Evolutionary conservation across 306 rosid species (phyloP), one percentile per base, ranked within the genome.

Genomic region (Aeschynomene evenia): DNA sequence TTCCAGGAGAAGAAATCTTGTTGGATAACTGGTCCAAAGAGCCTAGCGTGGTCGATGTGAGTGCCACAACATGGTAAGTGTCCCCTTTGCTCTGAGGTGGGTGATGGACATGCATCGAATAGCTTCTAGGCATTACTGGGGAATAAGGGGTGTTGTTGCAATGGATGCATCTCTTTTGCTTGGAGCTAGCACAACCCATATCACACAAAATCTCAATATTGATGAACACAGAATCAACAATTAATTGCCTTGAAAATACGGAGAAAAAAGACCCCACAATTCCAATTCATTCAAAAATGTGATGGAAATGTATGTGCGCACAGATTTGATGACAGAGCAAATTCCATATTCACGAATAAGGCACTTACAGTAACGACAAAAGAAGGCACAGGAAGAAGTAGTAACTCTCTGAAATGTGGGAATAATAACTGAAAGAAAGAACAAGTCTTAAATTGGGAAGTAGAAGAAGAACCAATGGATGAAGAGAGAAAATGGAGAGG

Each of bases 151-250:
- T 45, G 15, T 79, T 45, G 15, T 79, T 80, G 80, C 98, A 90
- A 66, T 87, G 87, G 23, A 82, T 72, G 70, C 98, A 93, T 8
- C 86, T 78, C 67, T 84, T 77, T 70, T 73, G 85, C 82, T 88
- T 93, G 0, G 98, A 89, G 72, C 68, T 85, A 4, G 86, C 91
- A 63, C 98, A 92, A 71, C 98, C 98, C 98, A 92, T 6, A 56
- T 53, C 21, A 67, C 26, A 13, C 45, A 46, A 73, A 70, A 43
- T 66, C 58, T 65, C 28, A 57, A 23, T 33, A 23, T 33, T 40
- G 70, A 58, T 14, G 2, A 57, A 26, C 22, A 73, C 14, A 66
- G 7, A 46, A 54, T 33, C 37, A 33, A 33, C 10, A 28, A 3
- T 28, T 5, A 33, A 33, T 7, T 7, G 37, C 37, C 37, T 33